phyloP scores from a whole-genome alignment of 306 rosid genomes.

The Sechiopsis laciniata region DNA sequence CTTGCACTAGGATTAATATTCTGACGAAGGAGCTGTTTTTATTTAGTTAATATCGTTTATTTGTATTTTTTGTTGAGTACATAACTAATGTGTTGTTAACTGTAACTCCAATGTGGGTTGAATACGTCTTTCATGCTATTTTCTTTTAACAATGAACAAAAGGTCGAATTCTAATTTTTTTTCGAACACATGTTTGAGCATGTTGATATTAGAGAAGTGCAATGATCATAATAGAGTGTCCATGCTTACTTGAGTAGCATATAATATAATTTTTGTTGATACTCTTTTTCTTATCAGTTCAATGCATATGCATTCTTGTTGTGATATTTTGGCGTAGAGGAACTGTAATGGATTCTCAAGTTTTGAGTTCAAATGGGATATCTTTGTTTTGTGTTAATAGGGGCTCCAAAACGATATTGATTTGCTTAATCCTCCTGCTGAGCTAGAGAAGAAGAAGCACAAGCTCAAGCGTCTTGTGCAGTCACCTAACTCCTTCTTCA shows the following conservation, averaged over 20 bases:
- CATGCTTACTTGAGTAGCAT: not conserved
- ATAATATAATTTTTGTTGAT: not conserved
- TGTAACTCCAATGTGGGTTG: no score
- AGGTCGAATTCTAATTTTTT: not conserved
- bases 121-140: not conserved
- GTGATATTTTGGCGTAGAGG: not conserved
- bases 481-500: slow-evolving; percentile 55
- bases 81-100: not conserved
- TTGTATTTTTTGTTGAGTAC: not conserved
- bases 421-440: slow-evolving; percentile 51
- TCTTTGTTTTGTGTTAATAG: not conserved
- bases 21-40: not conserved
- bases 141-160: no score
- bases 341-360: not conserved
- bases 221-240: not conserved
- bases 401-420: slow-evolving; percentile 55
- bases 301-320: not conserved
- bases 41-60: not conserved
- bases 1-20: not conserved
- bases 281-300: not conserved
- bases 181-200: not conserved
- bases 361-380: not conserved
- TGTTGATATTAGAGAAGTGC: not conserved
- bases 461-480: slow-evolving; percentile 57
- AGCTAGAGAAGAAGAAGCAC: slow-evolving; percentile 60